Percentiles rank a stretch among this genome's conserved stretches.
Evolutionary conservation across 1,284 basidiomycete genomes (phyloP).

Genomic region (Stygiomarasmius scandens): DNA sequence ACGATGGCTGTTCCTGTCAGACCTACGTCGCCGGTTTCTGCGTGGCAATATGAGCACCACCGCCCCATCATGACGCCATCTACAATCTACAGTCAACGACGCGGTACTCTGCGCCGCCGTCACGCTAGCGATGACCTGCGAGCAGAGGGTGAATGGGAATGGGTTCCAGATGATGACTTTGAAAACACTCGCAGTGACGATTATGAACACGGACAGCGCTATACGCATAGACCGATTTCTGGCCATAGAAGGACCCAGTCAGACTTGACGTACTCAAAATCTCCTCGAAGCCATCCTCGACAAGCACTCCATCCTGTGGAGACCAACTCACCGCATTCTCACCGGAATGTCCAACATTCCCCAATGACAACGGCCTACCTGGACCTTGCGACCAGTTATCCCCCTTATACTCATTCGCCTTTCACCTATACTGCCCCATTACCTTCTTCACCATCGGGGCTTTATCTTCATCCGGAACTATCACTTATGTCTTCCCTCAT

Average conservation of each 20-base stretch:
- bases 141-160: not conserved
- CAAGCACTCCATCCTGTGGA: no score
- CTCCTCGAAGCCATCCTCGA: no score
- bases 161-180: not conserved
- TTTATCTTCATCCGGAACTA: not conserved
- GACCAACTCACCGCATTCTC: no score
- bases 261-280: no score
- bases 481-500: not conserved
- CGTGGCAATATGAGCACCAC: not conserved
- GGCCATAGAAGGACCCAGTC: no score
- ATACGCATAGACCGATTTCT: no score
- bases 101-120: not conserved
- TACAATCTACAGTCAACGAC: no score
- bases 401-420: not conserved
- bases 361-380: not conserved
- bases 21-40: not conserved
- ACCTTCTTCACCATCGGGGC: not conserved
- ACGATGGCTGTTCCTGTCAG: not conserved
- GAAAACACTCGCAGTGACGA: no score
- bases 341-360: no score
- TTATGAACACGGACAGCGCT: not conserved
- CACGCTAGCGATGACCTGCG: not conserved
- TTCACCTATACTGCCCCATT: not conserved
- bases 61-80: no score
- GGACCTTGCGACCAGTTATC: not conserved